These are phyloP conservation scores for Oryza punctata DNA, from an alignment of 176 grass and related monocot genomes.

Conservation along the genomic window DNA sequence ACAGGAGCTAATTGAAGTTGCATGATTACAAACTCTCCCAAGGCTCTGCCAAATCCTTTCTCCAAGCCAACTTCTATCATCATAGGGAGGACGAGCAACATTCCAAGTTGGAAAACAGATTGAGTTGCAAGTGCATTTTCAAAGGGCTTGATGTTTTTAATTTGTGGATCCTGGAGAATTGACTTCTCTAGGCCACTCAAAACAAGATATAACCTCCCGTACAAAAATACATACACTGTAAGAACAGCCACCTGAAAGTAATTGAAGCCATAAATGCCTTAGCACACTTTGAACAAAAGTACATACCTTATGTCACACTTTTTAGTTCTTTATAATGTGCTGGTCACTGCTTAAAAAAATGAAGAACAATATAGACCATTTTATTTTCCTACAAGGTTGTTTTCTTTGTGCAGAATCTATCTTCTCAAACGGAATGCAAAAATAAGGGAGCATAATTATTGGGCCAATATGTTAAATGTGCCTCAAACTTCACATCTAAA, in stretches of 20 bases:
- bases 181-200: slow-evolving; percentile 70
- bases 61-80: slow-evolving; percentile 73
- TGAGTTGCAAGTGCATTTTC: slow-evolving; percentile 72
- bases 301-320: neutral
- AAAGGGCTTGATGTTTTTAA: slow-evolving; percentile 55
- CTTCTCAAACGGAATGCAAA: slow-evolving; percentile 29
- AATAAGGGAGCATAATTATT: slow-evolving; percentile 18
- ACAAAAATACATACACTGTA: slow-evolving; percentile 68
- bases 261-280: neutral
- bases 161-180: slow-evolving; percentile 61
- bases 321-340: neutral
- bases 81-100: slow-evolving; percentile 65
- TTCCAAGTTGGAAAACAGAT: slow-evolving; percentile 68
- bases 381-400: neutral
- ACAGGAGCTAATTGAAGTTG: slow-evolving; percentile 73
- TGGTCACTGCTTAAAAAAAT: slow-evolving; percentile 12
- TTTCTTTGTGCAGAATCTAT: slow-evolving; percentile 10
- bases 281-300: slow-evolving; percentile 17
- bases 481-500: slow-evolving; percentile 1
- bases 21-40: slow-evolving; percentile 76
- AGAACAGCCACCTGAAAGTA: slow-evolving; percentile 64
- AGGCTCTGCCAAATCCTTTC: slow-evolving; percentile 68
- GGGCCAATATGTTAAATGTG: slow-evolving; percentile 4
- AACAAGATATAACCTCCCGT: slow-evolving; percentile 72
- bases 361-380: neutral